A percentile compares a stretch with the other conserved stretches of the same genome.
phyloP scores from a whole-genome alignment of 2,329 filamentous ascomycete genomes.

The Emergomyces orientalis region DNA sequence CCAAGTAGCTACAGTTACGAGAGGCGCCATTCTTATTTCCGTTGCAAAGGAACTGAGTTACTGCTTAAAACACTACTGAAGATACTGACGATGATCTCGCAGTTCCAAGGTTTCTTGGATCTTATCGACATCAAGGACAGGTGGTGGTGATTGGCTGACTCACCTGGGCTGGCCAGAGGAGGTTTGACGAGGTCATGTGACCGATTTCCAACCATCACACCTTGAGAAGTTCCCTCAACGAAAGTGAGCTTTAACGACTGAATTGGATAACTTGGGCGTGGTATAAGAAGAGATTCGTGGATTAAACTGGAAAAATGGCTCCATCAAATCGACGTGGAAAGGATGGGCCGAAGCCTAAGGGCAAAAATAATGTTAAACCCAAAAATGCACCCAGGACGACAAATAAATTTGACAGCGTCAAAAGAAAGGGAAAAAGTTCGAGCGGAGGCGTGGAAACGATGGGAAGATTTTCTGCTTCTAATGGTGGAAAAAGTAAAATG shows the following conservation, averaged over 20 bases:
- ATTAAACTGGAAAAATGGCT: neutral
- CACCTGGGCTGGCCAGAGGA: no score
- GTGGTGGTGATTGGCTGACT: neutral
- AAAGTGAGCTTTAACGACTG: neutral
- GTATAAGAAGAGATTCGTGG: neutral
- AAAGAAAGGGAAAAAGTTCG: neutral
- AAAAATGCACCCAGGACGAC: neutral
- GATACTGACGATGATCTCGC: neutral
- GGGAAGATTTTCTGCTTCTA: neutral
- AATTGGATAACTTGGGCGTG: neutral
- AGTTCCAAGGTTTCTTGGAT: neutral
- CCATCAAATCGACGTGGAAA: conserved; percentile 1
- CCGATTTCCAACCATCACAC: neutral
- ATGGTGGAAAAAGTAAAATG: neutral
- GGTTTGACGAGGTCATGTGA: no score
- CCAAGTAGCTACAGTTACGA: conserved; percentile 10
- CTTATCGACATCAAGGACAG: neutral
- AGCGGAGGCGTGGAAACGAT: neutral
- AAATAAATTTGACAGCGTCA: neutral
- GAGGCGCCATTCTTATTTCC: conserved; percentile 3
- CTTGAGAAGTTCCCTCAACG: no score
- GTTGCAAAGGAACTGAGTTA: neutral
- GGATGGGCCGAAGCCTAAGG: neutral
- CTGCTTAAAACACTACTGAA: neutral
- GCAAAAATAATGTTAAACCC: neutral